Conservation (phyloP, 148 eudicot species). For the Camellia sinensis region DNA sequence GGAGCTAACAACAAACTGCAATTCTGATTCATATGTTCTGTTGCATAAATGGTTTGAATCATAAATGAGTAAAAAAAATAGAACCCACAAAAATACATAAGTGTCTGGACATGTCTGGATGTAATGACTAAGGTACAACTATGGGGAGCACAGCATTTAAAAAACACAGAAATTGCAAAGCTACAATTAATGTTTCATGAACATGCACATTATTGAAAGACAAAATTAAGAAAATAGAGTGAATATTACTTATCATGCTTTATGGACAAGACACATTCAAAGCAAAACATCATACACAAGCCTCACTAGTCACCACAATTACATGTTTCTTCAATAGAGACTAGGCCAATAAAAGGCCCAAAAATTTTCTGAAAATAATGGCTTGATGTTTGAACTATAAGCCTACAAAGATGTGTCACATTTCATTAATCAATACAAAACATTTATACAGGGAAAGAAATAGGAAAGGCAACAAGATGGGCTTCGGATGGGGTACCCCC, state of each 20-base stretch:
- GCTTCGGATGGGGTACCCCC: background rate
- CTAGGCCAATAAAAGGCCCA: background rate
- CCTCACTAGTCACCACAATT: background rate
- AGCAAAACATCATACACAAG: background rate
- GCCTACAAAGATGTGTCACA: background rate
- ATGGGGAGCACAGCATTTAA: background rate
- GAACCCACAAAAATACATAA: too few species aligned
- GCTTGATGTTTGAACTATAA: background rate
- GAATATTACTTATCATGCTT: background rate
- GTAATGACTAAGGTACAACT: background rate
- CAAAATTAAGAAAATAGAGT: background rate
- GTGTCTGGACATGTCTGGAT: background rate
- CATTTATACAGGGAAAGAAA: background rate
- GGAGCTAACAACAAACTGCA: background rate
- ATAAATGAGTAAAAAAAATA: background rate
- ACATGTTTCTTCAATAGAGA: background rate
- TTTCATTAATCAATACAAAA: background rate
- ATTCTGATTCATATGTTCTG: background rate
- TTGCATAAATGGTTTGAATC: background rate
- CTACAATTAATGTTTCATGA: too few species aligned
- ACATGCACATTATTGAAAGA: background rate
- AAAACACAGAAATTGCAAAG: too few species aligned
- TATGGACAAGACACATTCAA: background rate
- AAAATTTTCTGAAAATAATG: too few species aligned
- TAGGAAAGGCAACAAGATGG: background rate